Base-by-base conservation (phyloP, 1,139 yeast species). In the Pichia sp. region DNA sequence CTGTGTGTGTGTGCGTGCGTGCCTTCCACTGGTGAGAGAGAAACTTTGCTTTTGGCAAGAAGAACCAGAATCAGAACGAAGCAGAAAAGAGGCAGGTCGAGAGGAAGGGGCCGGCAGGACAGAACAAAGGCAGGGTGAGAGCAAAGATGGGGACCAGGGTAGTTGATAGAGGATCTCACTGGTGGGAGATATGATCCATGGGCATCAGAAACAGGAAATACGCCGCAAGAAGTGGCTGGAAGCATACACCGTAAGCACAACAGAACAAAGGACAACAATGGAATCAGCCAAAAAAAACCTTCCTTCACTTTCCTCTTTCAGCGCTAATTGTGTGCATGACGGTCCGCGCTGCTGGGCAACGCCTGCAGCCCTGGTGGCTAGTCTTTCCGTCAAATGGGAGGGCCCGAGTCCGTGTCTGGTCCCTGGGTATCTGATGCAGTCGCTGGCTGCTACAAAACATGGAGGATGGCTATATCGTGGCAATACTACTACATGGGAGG, bases 171-270 rank as follows among this genome's bases (percentile, higher is more conserved):
- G 18, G 44, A 25, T 25, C 26, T 28, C 34, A n/a, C 22, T 8
- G n/a, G 22, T 18, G 16, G 45, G 21, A 42, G 19, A 16, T 42
- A 10, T 28, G 37, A 42, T 42, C 23, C 21, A 6, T 19, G 21
- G 21, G 31, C 34, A 37, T 34, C 30, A 34, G 18, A 34, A 34
- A 34, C 37, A 34, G 37, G 37, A 34, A 34, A 34, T 23, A 23
- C 12, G n/a, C 23, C n/a, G 31, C 23, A 10, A 8, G 18, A 47
- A 21, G 49, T 47, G 49, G 49, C 49, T 47, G 49, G 49, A 41
- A 28, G 30, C 25, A 47, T 23, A 40, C 19, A 30, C 18, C 37
- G 28, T 41, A 47, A 47, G 22, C 41, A 47, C 21, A 47, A 46
- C 49, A 46, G 44, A 40, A 40, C 30, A 46, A 21, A 13, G 18